Evolutionary conservation across 164 flowering plant genomes (phyloP), one percentile per base, ranked within the genome.

Genomic region (Sedum album): DNA sequence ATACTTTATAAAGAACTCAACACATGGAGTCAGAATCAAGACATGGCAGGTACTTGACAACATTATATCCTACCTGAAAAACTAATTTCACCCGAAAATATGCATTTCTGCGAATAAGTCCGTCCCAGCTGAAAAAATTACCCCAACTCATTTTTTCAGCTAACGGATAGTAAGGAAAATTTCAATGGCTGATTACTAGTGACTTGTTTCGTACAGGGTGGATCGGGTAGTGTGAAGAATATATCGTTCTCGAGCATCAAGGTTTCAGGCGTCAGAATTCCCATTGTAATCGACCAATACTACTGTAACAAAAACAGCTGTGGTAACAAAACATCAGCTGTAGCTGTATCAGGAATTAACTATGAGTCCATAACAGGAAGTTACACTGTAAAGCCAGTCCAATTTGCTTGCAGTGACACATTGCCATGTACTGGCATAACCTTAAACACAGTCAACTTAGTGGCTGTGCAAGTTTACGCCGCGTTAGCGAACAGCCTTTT

Each of bases 231-330:
- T 11, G 90, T 84, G 14, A 73, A 79, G 71, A 77, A 76, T 31
- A 76, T 86, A 5, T 57, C 68, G 70, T 86, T 86, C 72, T 81
- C 88, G 30, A 82, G 81, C 79, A 76, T 84, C 62, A 82, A 80
- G 74, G 86, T 86, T 28, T 72, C 77, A 1, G 81, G 79, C 23
- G 90, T 86, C 18, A 23, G 76, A 68, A 71, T 71, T 64, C 86
- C 90, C 1, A 82, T 86, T 23, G 69, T 83, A 68, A 86, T 86
- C 13, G 85, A 86, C 57, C 90, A 86, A 69, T 86, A 60, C 79
- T 84, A 84, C 71, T 86, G 90, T 31, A 81, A 78, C 64, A 66
- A 68, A 62, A 62, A 70, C 70, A 73, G 69, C 60, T 86, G 90
- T 78, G 65, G 42, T 38, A 86, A 86, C 55, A 70, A 78, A 73